Base-by-base conservation (phyloP, 2,329 filamentous ascomycete species). In the Seiridium cupressi region DNA sequence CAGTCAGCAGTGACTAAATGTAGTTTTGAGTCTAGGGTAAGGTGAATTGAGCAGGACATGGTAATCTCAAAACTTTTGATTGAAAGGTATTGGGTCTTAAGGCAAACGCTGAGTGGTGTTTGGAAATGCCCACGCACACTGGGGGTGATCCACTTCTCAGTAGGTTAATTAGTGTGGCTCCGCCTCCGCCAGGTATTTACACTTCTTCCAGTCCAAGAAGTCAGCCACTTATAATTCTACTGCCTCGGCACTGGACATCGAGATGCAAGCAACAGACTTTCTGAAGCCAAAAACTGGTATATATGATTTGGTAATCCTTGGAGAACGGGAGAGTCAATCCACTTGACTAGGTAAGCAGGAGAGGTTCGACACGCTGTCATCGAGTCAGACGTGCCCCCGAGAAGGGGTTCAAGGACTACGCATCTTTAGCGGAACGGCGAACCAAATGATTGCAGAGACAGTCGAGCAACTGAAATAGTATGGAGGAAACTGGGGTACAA, bases 251-350 rank as follows among this genome's bases (percentile, higher is more conserved):
- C 72, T 88, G 47, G 86, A 89, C 66, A 76, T 84, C 59, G 76
- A 79, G 44, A 82, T 84, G 0, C 86, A 89, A 71, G 74, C 79
- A 26, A 76, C 77, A 46, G 85, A 89, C 75, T 81, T 81, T 11
- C 69, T 89, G 2, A 84, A 86, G 64, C 83, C 85, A 13, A 77
- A 78, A 55, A 81, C 80, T 51, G 86, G 86, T 44, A 82, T 89
- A 64, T 80, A 76, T 58, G 86, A 86, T 10, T 77, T 89, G 3
- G 85, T 89, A 3, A 77, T 88, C 40, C 78, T 88, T 42, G 86
- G 86, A 85, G 81, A 44, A 89, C 85, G 0, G 86, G 86, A 61
- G 86, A 89, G 71, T 85, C 85, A 2, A 82, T 88, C 32, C 85
- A 87, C 72, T 75, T 89, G 59, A 81, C 83, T 6, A 26, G 18